Evolutionary conservation across 2,329 filamentous ascomycete genomes (phyloP).

Genomic region (Aspergillus novofumigatus): DNA sequence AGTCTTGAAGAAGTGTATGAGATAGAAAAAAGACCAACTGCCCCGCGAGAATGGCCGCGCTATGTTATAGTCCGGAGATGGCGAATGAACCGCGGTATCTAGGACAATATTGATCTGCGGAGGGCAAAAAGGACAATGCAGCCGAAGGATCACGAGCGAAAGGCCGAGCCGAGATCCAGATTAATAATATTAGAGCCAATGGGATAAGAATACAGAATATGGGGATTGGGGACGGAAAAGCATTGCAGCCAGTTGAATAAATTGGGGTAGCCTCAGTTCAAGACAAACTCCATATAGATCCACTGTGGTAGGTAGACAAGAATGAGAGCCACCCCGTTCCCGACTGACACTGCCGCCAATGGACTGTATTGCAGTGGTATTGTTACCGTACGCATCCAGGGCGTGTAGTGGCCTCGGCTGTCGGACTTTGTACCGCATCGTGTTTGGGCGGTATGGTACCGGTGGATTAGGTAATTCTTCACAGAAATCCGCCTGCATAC

Average conservation of each 20-base stretch:
- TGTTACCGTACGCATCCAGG: slow-evolving; percentile 19
- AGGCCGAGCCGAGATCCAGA: slow-evolving; percentile 9
- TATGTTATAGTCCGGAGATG: not conserved
- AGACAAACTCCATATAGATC: not conserved
- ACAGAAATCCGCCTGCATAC: not conserved
- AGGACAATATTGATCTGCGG: not conserved
- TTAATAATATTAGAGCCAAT: not conserved
- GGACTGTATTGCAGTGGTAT: slow-evolving; percentile 14
- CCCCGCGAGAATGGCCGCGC: not conserved
- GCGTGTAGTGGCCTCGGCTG: slow-evolving; percentile 20
- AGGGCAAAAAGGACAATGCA: not conserved
- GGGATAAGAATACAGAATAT: not conserved
- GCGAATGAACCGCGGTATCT: slow-evolving; percentile 8
- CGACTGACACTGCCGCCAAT: slow-evolving; percentile 23
- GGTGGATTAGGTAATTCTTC: no score
- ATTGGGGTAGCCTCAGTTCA: not conserved
- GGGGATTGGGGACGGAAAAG: not conserved
- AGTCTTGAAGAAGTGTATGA: not conserved
- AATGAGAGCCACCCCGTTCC: slow-evolving; percentile 6
- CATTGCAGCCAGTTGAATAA: no score
- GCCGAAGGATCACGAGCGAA: not conserved
- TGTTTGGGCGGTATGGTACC: not conserved
- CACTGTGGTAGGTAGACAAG: not conserved
- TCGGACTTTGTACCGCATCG: slow-evolving; percentile 5
- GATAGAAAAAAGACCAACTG: not conserved